Percentiles rank a stretch among this genome's conserved stretches.
Conservation (phyloP, 2,329 filamentous ascomycete species). For the Xylaria sp. region DNA sequence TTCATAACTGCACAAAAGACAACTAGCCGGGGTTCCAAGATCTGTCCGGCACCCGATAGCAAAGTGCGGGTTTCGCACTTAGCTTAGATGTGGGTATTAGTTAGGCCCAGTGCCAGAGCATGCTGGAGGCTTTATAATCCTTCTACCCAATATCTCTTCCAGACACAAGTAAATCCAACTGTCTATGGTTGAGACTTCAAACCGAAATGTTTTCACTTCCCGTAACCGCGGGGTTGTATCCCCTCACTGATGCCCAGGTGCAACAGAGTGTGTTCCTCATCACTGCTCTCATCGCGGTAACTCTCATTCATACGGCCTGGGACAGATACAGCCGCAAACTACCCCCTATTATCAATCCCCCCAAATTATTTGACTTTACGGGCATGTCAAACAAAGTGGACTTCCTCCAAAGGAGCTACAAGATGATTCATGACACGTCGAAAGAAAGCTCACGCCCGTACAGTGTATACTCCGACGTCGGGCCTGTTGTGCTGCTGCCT, state of each 20-base stretch:
- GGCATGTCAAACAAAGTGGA: slow-evolving; percentile 20
- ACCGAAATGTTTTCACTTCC: slow-evolving; percentile 16
- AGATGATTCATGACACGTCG: slow-evolving; percentile 14
- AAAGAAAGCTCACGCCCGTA: slow-evolving; percentile 12
- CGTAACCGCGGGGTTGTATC: background rate
- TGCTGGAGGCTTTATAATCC: background rate
- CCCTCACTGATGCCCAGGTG: background rate
- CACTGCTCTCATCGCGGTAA: slow-evolving; percentile 7
- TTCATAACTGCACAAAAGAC: background rate
- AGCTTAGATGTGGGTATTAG: background rate
- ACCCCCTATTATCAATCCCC: slow-evolving; percentile 22
- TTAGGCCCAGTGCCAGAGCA: background rate
- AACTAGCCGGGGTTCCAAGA: background rate
- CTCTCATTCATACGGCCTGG: slow-evolving; percentile 8
- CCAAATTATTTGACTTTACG: slow-evolving; percentile 14
- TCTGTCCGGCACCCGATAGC: background rate
- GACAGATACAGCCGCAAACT: slow-evolving; percentile 1
- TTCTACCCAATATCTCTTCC: background rate
- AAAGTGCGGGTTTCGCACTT: background rate
- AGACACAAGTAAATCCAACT: background rate
- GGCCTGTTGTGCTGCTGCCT: slow-evolving; percentile 16
- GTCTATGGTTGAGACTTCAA: background rate
- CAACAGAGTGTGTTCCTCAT: slow-evolving; percentile 18
- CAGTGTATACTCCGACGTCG: slow-evolving; percentile 17
- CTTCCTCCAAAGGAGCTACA: slow-evolving; percentile 26